Conservation (phyloP, 192 early-diverging fungal genomes). For the Obelidium mucronatum region DNA sequence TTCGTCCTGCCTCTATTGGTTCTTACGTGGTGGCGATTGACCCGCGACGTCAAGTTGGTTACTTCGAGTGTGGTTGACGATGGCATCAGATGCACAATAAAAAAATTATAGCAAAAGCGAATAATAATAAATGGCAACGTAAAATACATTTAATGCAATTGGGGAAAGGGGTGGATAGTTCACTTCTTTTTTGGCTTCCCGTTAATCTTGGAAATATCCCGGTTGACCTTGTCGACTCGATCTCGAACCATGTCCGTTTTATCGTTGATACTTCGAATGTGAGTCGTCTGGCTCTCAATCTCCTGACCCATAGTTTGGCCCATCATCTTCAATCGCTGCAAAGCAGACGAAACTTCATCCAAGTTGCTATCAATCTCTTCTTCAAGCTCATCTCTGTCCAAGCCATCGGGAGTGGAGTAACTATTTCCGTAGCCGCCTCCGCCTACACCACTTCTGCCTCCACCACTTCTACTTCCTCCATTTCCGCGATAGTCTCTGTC, state of each 20-base stretch:
- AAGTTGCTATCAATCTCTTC: slow-evolving; percentile 63
- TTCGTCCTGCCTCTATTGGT: too few species aligned
- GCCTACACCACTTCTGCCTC: neutral
- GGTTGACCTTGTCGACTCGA: neutral
- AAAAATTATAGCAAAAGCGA: too few species aligned
- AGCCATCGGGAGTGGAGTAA: slow-evolving; percentile 54
- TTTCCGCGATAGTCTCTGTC: too few species aligned
- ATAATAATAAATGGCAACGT: too few species aligned
- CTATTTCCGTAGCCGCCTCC: neutral
- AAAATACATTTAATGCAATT: too few species aligned
- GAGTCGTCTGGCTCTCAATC: slow-evolving; percentile 40
- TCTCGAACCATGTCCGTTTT: neutral
- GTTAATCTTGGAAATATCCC: neutral
- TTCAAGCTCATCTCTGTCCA: slow-evolving; percentile 57
- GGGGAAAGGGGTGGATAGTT: too few species aligned
- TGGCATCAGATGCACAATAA: too few species aligned
- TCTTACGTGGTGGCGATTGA: too few species aligned
- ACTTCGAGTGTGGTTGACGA: too few species aligned
- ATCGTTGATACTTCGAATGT: neutral
- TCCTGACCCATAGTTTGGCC: slow-evolving; percentile 52
- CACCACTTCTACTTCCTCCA: neutral
- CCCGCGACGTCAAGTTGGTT: too few species aligned
- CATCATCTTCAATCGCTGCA: slow-evolving; percentile 58
- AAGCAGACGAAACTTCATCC: slow-evolving; percentile 51
- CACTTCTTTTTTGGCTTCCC: too few species aligned